Base-by-base conservation (phyloP, 352 stramenopile genomes). In the Aphanomyces cochlioides region DNA sequence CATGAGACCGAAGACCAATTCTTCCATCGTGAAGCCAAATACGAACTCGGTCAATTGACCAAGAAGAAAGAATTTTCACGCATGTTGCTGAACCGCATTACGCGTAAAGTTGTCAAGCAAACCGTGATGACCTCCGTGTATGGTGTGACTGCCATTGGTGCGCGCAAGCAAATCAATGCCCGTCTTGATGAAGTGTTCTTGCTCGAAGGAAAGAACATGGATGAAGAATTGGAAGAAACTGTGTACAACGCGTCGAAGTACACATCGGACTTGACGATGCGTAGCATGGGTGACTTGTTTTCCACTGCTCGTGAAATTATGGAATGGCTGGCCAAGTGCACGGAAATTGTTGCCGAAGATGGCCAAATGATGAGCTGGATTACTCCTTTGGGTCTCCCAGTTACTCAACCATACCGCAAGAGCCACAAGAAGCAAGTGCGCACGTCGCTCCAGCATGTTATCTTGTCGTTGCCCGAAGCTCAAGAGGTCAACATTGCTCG, bases 71-170 rank as follows among this genome's bases (percentile, higher is more conserved):
- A 85, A 61, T 77, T 78, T 57, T 84, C 87, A 19, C 77, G 85
- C 28, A 90, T 94, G 47, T 63, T 94, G 45, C 69, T 90, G 2
- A 86, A 83, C 15, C 87, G 79, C 7, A 94, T 94, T 64, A 90
- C 81, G 69, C 88, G 96, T 38, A 98, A 98, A 78, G 96, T 99
- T 17, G 96, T 99, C 38, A 99, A 99, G 83, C 93, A 99, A 79
- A 99, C 98, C 48, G 97, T 99, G 1, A 99, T 99, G 98, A 99
- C 98, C 34, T 99, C 93, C 69, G 98, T 99, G 38, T 99, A 99
- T 73, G 98, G 98, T 66, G 98, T 99, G 34, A 99, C 98, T 7
- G 99, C 97, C 75, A 98, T 99, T 68, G 98, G 98, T n/a, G 97
- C 98, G 12, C 88, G 96, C 17, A 93, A 97, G 74, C 98, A 99